These are phyloP conservation scores for Adansonia gregorii DNA, from an alignment of 441 rosid species.

Conservation along the genomic window DNA sequence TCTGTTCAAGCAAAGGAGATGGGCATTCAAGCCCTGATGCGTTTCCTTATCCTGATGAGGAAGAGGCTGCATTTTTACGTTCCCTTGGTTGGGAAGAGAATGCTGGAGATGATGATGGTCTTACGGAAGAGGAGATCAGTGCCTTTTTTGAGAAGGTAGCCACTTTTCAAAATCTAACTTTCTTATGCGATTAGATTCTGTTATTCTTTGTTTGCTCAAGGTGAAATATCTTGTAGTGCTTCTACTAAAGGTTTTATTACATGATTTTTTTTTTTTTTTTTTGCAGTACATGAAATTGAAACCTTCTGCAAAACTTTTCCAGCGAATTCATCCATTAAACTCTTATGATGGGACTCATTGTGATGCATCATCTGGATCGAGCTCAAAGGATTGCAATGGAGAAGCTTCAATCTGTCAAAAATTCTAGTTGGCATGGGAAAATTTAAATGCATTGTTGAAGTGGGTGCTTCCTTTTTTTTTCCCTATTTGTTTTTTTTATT, in stretches of 20 bases:
- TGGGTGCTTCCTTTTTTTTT: not conserved
- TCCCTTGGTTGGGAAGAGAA: constrained; percentile 51
- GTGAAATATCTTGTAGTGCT: not conserved
- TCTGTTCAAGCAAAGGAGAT: constrained; percentile 29
- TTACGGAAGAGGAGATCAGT: constrained; percentile 47
- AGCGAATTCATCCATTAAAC: constrained; percentile 18
- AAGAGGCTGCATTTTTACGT: constrained; percentile 43
- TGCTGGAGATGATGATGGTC: constrained; percentile 46
- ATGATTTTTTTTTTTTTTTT: constrained; percentile 14
- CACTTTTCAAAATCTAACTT: not conserved
- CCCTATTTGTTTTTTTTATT: constrained; percentile 8
- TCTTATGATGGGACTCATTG: constrained; percentile 24
- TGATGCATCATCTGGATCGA: constrained; percentile 25
- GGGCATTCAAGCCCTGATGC: constrained; percentile 21
- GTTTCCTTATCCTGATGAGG: constrained; percentile 33
- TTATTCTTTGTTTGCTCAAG: not conserved
- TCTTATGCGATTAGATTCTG: not conserved
- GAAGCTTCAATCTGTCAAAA: constrained; percentile 11
- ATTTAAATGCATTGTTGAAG: not conserved
- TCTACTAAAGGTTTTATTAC: not conserved
- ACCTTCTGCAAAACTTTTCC: constrained; percentile 24
- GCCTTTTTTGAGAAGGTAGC: constrained; percentile 33
- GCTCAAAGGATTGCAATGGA: constrained; percentile 13
- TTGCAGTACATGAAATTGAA: constrained; percentile 34
- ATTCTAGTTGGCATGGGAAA: not conserved